Base-by-base conservation (phyloP, 2,329 filamentous ascomycete species). In the Penicillium sp. region DNA sequence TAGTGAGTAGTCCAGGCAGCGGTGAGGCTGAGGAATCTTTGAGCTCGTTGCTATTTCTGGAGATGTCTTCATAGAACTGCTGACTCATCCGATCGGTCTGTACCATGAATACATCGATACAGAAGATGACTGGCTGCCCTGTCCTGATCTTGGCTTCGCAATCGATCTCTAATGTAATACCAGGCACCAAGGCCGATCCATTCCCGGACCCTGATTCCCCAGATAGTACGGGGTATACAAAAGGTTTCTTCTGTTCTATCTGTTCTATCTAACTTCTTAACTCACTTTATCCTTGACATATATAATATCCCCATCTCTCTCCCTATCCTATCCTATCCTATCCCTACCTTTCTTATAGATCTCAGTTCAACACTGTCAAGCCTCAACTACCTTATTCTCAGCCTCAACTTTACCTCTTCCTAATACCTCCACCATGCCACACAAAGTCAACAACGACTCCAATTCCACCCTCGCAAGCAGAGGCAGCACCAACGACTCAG, bases 391-490 rank as follows among this genome's bases (percentile, higher is more conserved):
- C 26, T 29, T 40, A 10, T 32, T 36, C 45, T 22, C 13, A n/a
- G n/a, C n/a, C n/a, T n/a, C n/a, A n/a, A n/a, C n/a, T n/a, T n/a
- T 39, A 24, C 22, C 38, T 9, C 23, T 20, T n/a, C 14, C 2
- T 14, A 34, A 32, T 38, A 20, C 40, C 18, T 37, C 39, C 47
- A 62, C 28, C 40, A 66, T 67, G 64, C 64, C 64, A 49, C 61
- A 62, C 57, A 67, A 66, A 55, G 56, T 61, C 55, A 55, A 46
- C 49, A 67, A 64, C 56, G 58, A 66, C 47, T 67, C 64, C 47
- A 65, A 63, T 54, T 64, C 63, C 42, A 65, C 63, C n/a, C 53
- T 66, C 35, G 60, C 61, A 52, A 65, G 61, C 52, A 54, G 51
- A 45, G 58, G 63, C 46, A 64, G 57, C 48, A 42, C 20, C 27